Conservation (phyloP, 2,329 filamentous ascomycete species). For the Didymosphaeria variabile region DNA sequence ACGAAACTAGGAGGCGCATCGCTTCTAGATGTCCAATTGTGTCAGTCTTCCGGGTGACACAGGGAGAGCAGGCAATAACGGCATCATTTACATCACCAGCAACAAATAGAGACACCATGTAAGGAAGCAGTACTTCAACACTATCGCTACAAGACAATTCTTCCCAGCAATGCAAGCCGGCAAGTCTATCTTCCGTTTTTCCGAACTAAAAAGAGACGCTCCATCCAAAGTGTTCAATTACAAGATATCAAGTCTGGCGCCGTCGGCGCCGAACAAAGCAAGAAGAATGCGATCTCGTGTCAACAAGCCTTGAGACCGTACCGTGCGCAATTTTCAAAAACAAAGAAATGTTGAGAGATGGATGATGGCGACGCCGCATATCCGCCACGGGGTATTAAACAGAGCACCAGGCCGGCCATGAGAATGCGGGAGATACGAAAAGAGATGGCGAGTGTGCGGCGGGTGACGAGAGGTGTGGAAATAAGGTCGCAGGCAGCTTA, state of each 20-base stretch:
- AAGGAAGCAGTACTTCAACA: background rate
- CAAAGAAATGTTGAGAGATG: constrained; percentile 18
- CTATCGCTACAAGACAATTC: constrained; percentile 6
- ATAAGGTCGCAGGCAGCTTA: constrained; percentile 11
- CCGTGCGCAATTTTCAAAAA: constrained; percentile 12
- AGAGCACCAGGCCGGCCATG: constrained; percentile 33
- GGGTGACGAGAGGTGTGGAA: constrained; percentile 12
- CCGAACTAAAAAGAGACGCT: background rate
- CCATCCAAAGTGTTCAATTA: constrained; percentile 6
- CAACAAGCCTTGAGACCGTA: background rate
- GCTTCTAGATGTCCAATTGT: too few species aligned
- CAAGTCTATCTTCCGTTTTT: background rate
- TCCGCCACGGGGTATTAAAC: constrained; percentile 31
- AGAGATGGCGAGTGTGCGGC: constrained; percentile 22
- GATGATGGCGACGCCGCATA: constrained; percentile 14
- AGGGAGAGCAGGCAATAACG: background rate
- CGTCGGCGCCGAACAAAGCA: constrained; percentile 6
- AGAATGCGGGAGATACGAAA: constrained; percentile 27
- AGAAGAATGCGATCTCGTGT: constrained; percentile 2
- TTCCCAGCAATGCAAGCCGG: background rate
- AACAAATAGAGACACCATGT: background rate
- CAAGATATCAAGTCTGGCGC: constrained; percentile 12
- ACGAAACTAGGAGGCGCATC: too few species aligned
- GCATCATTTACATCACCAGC: background rate
- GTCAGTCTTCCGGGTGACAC: background rate